Base-by-base conservation (phyloP, 768 basidiomycete genomes). In the Rhodotorula toruloides region DNA sequence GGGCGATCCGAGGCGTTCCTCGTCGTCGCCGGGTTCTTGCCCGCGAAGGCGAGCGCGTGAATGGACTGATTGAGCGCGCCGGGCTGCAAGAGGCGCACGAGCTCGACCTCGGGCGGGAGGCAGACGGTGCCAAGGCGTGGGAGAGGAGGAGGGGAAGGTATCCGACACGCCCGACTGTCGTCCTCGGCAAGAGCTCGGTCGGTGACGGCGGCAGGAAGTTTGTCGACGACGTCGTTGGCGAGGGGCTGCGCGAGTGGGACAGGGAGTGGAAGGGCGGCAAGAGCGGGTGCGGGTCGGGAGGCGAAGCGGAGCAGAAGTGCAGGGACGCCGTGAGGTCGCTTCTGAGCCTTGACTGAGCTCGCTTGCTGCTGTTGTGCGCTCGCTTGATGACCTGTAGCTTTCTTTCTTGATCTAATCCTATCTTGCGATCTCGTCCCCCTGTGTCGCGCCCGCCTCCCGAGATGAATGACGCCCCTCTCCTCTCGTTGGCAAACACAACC, bases 101-200 rank as follows among this genome's bases (percentile, higher is more conserved):
- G 56, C 27, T 40, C 13, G 48, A 68, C 36, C n/a, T n/a, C 5
- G 65, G 55, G 14, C 40, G 47, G 22, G 63, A 62, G 25, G 17
- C n/a, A 17, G 58, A 58, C 32, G 60, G 58, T 14, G 66, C 66
- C 8, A 54, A 53, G 34, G 70, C 67, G 55, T 72, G 70, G 70
- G 60, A 67, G 5, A 9, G 48, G 0, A 27, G 61, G 9, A 32
- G 57, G n/a, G 55, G 62, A 10, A 22, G 66, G 31, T 72, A 72
- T 57, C 70, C 70, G 27, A 58, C 50, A 5, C 46, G 70, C 4
- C 70, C 70, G 50, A 72, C 66, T n/a, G 48, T 54, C 19, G 66
- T 72, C 7, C 54, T 71, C n/a, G 58, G 65, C 3, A 27, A n/a
- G 19, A 50, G 50, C 11, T 21, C 19, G 40, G 57, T 52, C n/a